Evolutionary conservation across 2,329 filamentous ascomycete species (phyloP), one percentile per base, ranked within the genome.

Genomic region (Cyphellophora attinorum): DNA sequence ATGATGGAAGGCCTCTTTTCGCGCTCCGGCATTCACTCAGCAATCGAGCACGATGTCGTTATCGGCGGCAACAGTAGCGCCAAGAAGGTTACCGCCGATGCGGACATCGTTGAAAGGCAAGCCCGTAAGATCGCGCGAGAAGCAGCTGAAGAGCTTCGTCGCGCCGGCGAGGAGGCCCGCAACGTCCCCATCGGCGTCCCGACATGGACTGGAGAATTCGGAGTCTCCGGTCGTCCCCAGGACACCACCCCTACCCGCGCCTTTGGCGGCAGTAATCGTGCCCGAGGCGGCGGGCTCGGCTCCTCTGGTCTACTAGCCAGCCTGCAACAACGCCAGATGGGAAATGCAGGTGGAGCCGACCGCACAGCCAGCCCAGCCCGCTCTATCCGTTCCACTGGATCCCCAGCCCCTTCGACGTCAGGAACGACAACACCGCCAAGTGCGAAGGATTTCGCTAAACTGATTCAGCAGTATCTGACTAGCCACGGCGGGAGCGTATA

Each of bases 1-100:
- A 76, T 96, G 45, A 81, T 96, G 64, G 79, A 88, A 43, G 82
- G 83, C 33, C 85, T 98, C 35, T 94, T 96, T 54, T 80, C 86
- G 1, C 77, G 79, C 27, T 82, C 85, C 1, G 82, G 80, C 2
- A 82, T 96, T 2, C 86, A 93, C 50, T 86, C 82, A n/a, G 85
- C 88, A 0, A 74, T 95, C 29, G 85, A 95, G 50, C 91, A 98
- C 54, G 91, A 96, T 46, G 75, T 85, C 34, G 93, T 96, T 50
- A 74, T 96, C 49, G 83, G 80, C 46, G 81, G 81, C 25, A 40
- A 37, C 19, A 44, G 35, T 19, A 19, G 33, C 11, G 81, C 77
- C 47, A 74, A 75, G 33, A 76, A 76, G 36, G 64, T 84, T 12
- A 72, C 76, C 42, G 82, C 85, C 0, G 84, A 94, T 50, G 77